These are phyloP conservation scores for Akebia trifoliata DNA, from an alignment of 164 flowering plant genomes.

Conservation along the genomic window DNA sequence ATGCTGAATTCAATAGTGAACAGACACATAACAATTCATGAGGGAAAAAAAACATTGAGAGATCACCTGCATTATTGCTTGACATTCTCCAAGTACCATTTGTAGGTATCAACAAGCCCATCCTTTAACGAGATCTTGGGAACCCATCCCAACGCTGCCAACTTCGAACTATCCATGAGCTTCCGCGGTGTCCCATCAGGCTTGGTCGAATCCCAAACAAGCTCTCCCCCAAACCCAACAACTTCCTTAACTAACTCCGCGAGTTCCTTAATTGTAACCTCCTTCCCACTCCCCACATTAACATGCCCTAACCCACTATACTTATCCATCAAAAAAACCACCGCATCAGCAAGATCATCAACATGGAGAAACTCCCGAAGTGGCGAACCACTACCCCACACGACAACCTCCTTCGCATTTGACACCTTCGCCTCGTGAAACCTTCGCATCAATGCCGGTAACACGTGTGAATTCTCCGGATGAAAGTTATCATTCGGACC, in stretches of 20 bases:
- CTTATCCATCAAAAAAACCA: constrained; percentile 70
- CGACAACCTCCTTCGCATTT: constrained; percentile 69
- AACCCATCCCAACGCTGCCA: constrained; percentile 68
- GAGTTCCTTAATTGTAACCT: constrained; percentile 78
- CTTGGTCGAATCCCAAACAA: constrained; percentile 80
- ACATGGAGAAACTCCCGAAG: constrained; percentile 87
- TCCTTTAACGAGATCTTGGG: constrained; percentile 69
- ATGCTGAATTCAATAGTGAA: not conserved
- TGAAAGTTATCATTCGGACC: constrained; percentile 92
- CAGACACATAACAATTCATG: not conserved
- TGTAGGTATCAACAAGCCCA: constrained; percentile 77
- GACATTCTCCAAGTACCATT: constrained; percentile 79
- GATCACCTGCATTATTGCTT: constrained; percentile 35
- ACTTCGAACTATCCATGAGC: constrained; percentile 89
- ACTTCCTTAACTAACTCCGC: constrained; percentile 87
- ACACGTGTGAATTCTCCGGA: constrained; percentile 86
- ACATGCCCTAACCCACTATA: constrained; percentile 70
- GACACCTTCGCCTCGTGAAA: constrained; percentile 80
- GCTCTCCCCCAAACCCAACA: constrained; percentile 73
- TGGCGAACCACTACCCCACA: constrained; percentile 91
- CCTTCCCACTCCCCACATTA: constrained; percentile 93
- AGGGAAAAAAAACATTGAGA: not conserved
- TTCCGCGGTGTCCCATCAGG: constrained; percentile 97
- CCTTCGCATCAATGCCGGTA: constrained; percentile 85
- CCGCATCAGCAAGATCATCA: constrained; percentile 87